Base-by-base conservation (phyloP, 306 rosid genomes). In the Coriaria nepalensis region DNA sequence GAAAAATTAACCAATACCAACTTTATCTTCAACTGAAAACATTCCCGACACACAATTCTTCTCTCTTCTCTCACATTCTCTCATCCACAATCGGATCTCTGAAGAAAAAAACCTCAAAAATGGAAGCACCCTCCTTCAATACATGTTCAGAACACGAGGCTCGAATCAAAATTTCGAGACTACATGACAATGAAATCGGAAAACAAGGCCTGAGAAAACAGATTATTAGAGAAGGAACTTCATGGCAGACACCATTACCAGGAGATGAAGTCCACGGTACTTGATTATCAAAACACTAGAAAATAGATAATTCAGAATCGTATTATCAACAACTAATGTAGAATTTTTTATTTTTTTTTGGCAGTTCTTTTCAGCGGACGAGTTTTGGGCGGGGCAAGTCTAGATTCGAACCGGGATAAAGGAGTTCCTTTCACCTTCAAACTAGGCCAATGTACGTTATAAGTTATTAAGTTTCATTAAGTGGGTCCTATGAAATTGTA, bases 231-330 rank as follows among this genome's bases (percentile, higher is more conserved):
- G 53, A 54, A 63, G 85, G 92, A 54, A 32, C 56, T 52, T 40
- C 79, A 44, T 81, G 85, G 82, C 77, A 77, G 54, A 77, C 82
- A 66, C 85, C 92, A 33, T 63, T 66, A 45, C 63, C 43, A 14
- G 92, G 92, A 10, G 85, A 81, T 47, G 69, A 74, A 68, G 82
- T 71, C 4, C 60, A 73, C 74, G 84, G 90, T 79, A 49, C 5
- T 7, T 41, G 1, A 5, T 2, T 41, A 41, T 20, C 29, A 20
- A 20, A 20, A 20, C 29, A 20, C 29, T 20, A 20, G 29, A 20
- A 20, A 20, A 20, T 20, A 3, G 29, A 20, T 1, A 20, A 20
- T 20, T 20, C 29, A 20, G 29, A 20, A 20, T 20, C 29, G 29
- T 20, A 20, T 20, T n/a, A n/a, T n/a, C n/a, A n/a, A n/a, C 9